These are phyloP conservation scores for Globisporangium orthogonon DNA, from an alignment of 352 stramenopile genomes.

Conservation along the genomic window DNA sequence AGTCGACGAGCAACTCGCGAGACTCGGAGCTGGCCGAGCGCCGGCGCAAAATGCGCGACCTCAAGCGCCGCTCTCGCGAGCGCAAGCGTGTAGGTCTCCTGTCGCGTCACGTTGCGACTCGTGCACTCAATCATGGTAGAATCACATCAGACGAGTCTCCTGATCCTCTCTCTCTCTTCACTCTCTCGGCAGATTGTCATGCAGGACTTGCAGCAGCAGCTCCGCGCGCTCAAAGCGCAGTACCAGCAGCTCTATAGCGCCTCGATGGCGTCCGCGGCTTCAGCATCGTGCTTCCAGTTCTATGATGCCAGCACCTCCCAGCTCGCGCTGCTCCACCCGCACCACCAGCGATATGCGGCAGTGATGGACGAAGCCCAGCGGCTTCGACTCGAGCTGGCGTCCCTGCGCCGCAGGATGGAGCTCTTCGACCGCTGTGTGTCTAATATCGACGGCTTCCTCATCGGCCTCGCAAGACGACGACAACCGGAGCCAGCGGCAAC, in stretches of 20 bases:
- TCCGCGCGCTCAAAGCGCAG: neutral
- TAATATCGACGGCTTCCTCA: constrained; percentile 11
- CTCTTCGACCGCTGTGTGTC: constrained; percentile 11
- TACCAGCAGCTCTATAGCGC: constrained; percentile 6
- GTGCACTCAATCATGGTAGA: neutral
- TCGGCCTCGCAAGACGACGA: neutral
- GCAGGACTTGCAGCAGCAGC: constrained; percentile 5
- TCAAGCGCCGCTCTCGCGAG: constrained; percentile 14
- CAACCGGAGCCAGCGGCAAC: neutral
- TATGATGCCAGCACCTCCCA: neutral
- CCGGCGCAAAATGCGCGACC: constrained; percentile 11
- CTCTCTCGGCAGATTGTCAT: constrained; percentile 1
- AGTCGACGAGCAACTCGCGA: neutral
- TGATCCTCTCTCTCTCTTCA: neutral
- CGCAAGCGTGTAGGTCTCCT: constrained; percentile 6
- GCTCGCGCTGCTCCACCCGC: neutral
- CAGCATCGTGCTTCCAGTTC: neutral
- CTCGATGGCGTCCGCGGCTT: no score
- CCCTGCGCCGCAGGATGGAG: constrained; percentile 7
- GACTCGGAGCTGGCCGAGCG: constrained; percentile 7
- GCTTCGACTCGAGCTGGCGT: constrained; percentile 2
- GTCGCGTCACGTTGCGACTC: neutral
- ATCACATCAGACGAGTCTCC: neutral
- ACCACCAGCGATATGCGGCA: constrained; percentile 2
- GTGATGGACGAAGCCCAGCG: constrained; percentile 4